Conservation (phyloP, 371 early-diverging fungal species). For the Mycotypha africana region DNA sequence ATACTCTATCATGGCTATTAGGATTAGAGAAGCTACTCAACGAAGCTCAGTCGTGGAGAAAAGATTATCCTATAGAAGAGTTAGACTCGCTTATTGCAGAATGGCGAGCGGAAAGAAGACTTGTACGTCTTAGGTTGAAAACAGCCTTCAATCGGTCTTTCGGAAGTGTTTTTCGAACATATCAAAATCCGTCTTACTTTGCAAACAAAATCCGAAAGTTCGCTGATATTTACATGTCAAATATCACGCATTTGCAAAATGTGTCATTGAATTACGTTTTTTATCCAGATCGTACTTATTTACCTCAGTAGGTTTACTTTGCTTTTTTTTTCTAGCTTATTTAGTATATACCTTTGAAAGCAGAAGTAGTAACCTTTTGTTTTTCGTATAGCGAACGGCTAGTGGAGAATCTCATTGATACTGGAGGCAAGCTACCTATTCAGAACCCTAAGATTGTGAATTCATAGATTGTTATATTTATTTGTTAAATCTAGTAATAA, state of each 20-base stretch:
- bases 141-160: constrained; percentile 55
- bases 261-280: constrained; percentile 58
- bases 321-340: not conserved
- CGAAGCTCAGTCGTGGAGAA: constrained; percentile 45
- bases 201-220: constrained; percentile 57
- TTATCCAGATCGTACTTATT: constrained; percentile 56
- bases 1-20: constrained; percentile 46
- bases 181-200: constrained; percentile 61
- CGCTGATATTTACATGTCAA: constrained; percentile 54
- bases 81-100: constrained; percentile 37
- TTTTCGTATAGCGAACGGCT: not conserved
- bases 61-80: constrained; percentile 20
- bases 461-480: no score
- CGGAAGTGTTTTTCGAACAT: constrained; percentile 64
- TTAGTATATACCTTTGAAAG: no score
- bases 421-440: no score
- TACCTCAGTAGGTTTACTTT: constrained; percentile 51
- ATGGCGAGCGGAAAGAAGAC: constrained; percentile 46
- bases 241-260: constrained; percentile 49
- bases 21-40: constrained; percentile 51
- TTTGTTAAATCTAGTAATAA: no score
- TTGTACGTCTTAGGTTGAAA: constrained; percentile 39
- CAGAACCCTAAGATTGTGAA: no score
- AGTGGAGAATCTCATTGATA: not conserved
- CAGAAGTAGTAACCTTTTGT: no score